Base-by-base conservation (phyloP, 163 green algal species). In the Chlorella variabilis region DNA sequence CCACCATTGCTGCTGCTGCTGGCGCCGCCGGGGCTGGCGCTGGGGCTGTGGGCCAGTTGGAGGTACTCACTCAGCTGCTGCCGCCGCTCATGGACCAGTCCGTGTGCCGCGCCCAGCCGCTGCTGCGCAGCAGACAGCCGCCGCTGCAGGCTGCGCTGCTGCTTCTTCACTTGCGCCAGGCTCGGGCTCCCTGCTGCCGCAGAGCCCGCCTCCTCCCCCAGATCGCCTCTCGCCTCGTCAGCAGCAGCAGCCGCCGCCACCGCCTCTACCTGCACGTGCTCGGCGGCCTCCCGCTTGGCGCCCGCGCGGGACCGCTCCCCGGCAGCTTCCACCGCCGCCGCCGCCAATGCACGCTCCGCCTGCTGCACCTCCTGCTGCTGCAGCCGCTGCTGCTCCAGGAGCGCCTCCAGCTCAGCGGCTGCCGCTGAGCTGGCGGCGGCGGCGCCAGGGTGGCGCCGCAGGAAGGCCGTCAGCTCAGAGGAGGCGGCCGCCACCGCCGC, bases 31-130 rank as follows among this genome's bases (percentile, higher is more conserved):
- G 59, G 8, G n/a, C n/a, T 13, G 59, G 7, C n/a, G 29, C 59
- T 6, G 59, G 20, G 7, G 59, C 59, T 41, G 29, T n/a, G n/a
- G 5, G 58, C 56, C 69, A 87, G 45, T 1, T 27, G 6, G 0
- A 31, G 2, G 38, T 85, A 87, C 23, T 69, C 76, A 15, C 76
- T 38, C n/a, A 87, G 65, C 48, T 81, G 75, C 31, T 31, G 36
- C 36, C 21, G 34, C 38, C 56, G 77, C 34, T 66, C 82, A 7
- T 15, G 25, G 2, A 49, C 65, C 77, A 65, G 59, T 13, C 49
- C 66, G 49, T 81, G 82, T 8, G 76, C 76, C 34, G 59, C 66
- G 18, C 66, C 66, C 34, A 82, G 67, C 65, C 56, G 45, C n/a
- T 54, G 49, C 76, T 82, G 76, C 9, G 63, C 63, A 0, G 4